Base-by-base conservation (phyloP, 73 alveolate species). In the Diophrys appendiculata region DNA sequence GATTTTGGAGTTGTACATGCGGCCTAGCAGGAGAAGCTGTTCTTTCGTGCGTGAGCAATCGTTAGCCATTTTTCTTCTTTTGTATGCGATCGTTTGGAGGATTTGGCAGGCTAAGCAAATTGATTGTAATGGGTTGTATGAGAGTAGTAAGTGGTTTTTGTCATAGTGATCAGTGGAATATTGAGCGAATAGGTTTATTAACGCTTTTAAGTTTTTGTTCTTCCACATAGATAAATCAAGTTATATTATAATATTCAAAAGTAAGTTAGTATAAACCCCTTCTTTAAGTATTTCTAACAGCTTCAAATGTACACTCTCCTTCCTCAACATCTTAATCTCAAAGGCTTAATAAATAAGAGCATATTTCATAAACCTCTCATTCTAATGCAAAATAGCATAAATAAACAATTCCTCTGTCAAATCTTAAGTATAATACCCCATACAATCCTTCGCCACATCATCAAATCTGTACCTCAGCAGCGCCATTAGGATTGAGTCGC, bases 161-260 rank as follows among this genome's bases (percentile, higher is more conserved):
- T 85, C 93, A 68, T 64, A 69, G 3, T 75, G 53, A 3, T 77
- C 88, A 18, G 69, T 77, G 29, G 26, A 32, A 65, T 76, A 72
- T 25, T 2, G 5, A 68, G 69, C 65, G 8, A 65, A 31, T 2
- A 77, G 35, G 30, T 34, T 54, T 0, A 77, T 77, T 11, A 78
- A 23, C 2, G 43, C 83, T 79, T 85, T 85, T 1, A 85, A 43
- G 22, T 55, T 31, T 33, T 80, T 75, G 70, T 79, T 78, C 73
- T 72, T 77, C 88, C 88, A 69, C 22, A 85, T 54, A 11, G 85
- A 69, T 1, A 85, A 77, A 35, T 85, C 93, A 33, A 85, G 70
- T 26, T 76, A 24, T 30, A 82, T 33, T 1, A 85, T 1, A 0
- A 85, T 53, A 33, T 85, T 82, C 0, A 85, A 52, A 0, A 77